phyloP scores from a whole-genome alignment of 768 basidiomycete genomes.

The Dacryopinax spathularia region DNA sequence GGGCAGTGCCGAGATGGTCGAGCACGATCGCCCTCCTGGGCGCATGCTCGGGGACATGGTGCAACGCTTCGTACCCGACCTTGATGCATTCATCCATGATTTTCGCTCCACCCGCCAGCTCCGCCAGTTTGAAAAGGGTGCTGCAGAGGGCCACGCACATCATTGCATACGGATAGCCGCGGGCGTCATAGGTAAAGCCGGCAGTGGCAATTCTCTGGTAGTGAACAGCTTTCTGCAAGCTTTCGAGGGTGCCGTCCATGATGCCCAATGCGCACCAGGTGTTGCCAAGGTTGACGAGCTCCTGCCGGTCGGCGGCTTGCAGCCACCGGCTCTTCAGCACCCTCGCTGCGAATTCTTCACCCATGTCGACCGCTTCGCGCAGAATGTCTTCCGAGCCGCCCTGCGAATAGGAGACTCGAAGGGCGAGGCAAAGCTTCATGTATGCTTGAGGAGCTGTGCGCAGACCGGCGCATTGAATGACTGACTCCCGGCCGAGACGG shows the following conservation, averaged over 20 bases:
- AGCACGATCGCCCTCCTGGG: background rate
- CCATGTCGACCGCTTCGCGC: background rate
- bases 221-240: background rate
- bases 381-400: background rate
- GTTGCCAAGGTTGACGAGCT: background rate
- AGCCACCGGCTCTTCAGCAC: background rate
- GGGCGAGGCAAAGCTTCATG: background rate
- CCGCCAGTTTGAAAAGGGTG: background rate
- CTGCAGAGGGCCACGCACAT: background rate
- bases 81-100: background rate
- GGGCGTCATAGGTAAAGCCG: background rate
- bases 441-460: background rate
- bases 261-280: background rate
- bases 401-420: background rate
- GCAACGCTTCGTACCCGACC: background rate
- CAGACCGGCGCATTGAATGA: too few species aligned
- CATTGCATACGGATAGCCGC: background rate
- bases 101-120: background rate
- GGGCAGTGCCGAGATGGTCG: background rate
- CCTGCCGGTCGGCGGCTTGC: background rate
- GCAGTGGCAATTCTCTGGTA: background rate
- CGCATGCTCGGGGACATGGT: background rate
- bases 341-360: background rate
- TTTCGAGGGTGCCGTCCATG: background rate
- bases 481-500: too few species aligned